Evolutionary conservation across 345 rosid genomes (phyloP).

Genomic region (Alliaria petiolata): DNA sequence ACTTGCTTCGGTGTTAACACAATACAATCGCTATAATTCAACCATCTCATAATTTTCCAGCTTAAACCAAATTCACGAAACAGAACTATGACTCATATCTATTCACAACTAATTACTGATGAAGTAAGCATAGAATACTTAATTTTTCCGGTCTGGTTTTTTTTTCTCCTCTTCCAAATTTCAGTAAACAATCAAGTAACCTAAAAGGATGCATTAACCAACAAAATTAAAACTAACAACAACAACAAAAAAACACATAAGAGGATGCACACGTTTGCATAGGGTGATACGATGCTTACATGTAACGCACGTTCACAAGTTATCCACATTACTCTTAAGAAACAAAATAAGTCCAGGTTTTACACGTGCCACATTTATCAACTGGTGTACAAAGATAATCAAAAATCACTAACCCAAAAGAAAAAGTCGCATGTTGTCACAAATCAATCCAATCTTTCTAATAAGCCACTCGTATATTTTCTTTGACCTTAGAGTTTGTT

Average conservation of each 20-base stretch:
- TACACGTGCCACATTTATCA: constrained; percentile 7
- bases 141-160: neutral
- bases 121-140: neutral
- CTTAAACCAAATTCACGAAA: neutral
- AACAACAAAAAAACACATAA: neutral
- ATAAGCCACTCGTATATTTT: neutral
- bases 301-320: neutral
- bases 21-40: neutral
- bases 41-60: neutral
- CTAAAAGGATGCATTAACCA: neutral
- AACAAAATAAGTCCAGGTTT: neutral
- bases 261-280: constrained; percentile 5
- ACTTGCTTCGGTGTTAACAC: neutral
- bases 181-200: neutral
- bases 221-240: neutral
- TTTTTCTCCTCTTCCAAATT: no score
- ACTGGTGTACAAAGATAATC: neutral
- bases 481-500: constrained; percentile 10
- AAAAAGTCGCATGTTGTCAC: neutral
- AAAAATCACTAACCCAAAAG: neutral
- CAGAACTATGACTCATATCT: neutral
- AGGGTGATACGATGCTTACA: neutral
- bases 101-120: neutral
- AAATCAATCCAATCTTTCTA: constrained; percentile 11
- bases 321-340: neutral